Base-by-base conservation (phyloP, 805 yeast genomes). In the Sungouiozyma intestinalis region DNA sequence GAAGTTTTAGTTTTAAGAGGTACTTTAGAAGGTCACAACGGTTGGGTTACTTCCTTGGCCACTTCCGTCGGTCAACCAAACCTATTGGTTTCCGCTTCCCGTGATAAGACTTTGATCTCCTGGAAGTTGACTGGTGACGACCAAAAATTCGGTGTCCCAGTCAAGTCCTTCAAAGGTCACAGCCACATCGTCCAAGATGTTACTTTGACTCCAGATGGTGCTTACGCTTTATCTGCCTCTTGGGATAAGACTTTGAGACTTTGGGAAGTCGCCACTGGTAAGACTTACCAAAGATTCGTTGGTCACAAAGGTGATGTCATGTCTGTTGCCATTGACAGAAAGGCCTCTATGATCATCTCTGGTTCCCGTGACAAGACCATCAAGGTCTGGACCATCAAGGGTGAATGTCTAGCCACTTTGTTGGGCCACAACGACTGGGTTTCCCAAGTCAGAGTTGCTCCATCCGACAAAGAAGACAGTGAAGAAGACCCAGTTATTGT, bases 1-100 rank as follows among this genome's bases (percentile, higher is more conserved):
- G 97, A 88, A 85, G 94, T 88, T 81, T 80, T 90, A 77, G 96
- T 90, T 73, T 85, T 92, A 72, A 88, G 97, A 82, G 99, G 97
- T 72, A 85, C 97, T 81, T 83, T 92, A 71, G 97, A 90, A 77
- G 96, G 86, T 66, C 86, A 81, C 81, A 79, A 77, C 73, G 86
- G 86, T 66, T 90, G 97, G 97, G 98, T 92, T 67, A 92, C 98
- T 57, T 79, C 96, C 69, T 79, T 92, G 65, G 95, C 97, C 73
- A 92, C 97, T 75, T 81, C 95, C 68, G 83, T 87, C 66, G 87
- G 88, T 69, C 85, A 87, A 81, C 98, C 98, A 74, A 96, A 92
- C 74, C 76, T 92, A 67, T 81, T 92, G 66, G 79, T 92, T 71
- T 92, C 98, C 67, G 96, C 90, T 70, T 90, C 97, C 68, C 84